A percentile compares a stretch with the other conserved stretches of the same genome.
These are phyloP conservation scores for Candida parachauliodes DNA, from an alignment of 805 yeast genomes.

Conservation along the genomic window DNA sequence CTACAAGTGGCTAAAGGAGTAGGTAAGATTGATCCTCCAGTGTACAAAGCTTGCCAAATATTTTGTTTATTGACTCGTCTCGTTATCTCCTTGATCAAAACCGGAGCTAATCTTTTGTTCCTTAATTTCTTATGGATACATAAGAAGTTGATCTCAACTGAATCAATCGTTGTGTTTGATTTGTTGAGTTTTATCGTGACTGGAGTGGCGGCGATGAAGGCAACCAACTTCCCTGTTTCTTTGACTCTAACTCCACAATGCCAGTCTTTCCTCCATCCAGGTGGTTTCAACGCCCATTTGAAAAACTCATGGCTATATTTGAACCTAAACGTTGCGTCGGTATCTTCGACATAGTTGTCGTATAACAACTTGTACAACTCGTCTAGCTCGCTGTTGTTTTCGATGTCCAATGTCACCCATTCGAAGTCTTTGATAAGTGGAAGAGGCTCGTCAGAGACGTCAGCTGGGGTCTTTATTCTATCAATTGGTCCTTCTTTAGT, in stretches of 20 bases:
- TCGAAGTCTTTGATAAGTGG: conserved; percentile 77
- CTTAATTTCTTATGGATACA: conserved; percentile 93
- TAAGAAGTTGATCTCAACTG: conserved; percentile 89
- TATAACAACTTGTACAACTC: conserved; percentile 79
- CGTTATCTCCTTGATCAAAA: conserved; percentile 89
- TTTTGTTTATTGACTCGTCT: conserved; percentile 80
- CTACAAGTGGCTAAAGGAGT: conserved; percentile 88
- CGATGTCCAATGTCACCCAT: conserved; percentile 77
- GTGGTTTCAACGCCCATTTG: conserved; percentile 91
- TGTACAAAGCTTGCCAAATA: conserved; percentile 94
- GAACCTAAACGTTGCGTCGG: conserved; percentile 87
- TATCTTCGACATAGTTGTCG: conserved; percentile 93
- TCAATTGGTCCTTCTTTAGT: conserved; percentile 82
- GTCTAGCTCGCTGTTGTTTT: conserved; percentile 51
- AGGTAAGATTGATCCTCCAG: conserved; percentile 89
- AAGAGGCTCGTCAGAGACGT: conserved; percentile 67
- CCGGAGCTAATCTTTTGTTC: conserved; percentile 91
- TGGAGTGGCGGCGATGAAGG: conserved; percentile 91
- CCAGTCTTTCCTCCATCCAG: conserved; percentile 90
- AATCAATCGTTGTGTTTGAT: conserved; percentile 41
- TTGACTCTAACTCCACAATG: conserved; percentile 89
- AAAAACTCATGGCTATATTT: conserved; percentile 80
- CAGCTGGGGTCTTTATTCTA: conserved; percentile 57
- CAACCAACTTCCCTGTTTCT: conserved; percentile 72
- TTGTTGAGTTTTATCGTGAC: conserved; percentile 59